Base-by-base conservation (phyloP, 2,329 filamentous ascomycete species). In the Didymella segeticola region DNA sequence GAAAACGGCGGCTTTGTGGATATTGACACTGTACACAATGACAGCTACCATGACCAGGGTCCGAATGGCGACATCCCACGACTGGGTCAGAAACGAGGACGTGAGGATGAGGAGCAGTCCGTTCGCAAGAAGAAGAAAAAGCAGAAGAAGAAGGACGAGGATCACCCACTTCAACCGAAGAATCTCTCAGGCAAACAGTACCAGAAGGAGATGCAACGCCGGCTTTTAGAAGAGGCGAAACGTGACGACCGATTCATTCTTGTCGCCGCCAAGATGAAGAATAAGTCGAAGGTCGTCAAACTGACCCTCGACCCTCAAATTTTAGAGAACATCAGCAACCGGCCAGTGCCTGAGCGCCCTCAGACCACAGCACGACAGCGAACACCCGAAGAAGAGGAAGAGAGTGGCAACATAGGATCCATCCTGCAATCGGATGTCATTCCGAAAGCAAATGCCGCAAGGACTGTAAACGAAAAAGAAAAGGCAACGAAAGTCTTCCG, bases 111-210 rank as follows among this genome's bases (percentile, higher is more conserved):
- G 3, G 20, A 37, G 34, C 34, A 10, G 66, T 69, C 9, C 8
- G 67, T 45, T 14, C 58, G 47, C 15, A 51, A 56, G 27, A 64
- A 62, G 29, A 62, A 62, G 36, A 69, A 62, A 25, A 66, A 64
- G 48, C 62, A 63, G 54, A 69, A 64, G 41, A 75, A 74, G 33
- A 75, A 76, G 25, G 70, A 70, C 26, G 57, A 67, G 2, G 66
- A 70, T 26, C 68, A 69, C 64, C 46, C 65, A 60, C 47, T 67
- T 55, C 52, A 73, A 56, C 72, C 59, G 6, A 79, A 77, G 62
- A 79, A 71, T 36, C 73, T 75, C 22, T 75, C 78, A 9, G 78
- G 78, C 9, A 72, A 77, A 39, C 76, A 82, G 49, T 82, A 79
- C 51, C 75, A 79, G 54, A 77, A 77, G 46, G 75, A 80, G 58